A percentile compares a stretch with the other conserved stretches of the same genome.
phyloP scores from a whole-genome alignment of 2,329 filamentous ascomycete genomes.

The Colletotrichum sp. region DNA sequence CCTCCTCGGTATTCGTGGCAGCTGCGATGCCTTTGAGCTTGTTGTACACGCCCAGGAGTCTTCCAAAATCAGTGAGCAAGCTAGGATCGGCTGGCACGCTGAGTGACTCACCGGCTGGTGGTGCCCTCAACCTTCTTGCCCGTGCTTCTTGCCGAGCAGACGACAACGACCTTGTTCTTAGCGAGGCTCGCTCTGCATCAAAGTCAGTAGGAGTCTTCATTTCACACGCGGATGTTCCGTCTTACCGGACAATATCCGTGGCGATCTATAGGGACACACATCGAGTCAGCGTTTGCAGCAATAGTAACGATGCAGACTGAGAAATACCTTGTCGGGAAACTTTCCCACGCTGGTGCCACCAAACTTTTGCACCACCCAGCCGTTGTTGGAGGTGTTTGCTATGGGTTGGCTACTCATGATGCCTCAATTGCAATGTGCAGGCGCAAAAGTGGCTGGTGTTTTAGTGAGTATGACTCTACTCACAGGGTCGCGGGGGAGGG shows the following conservation, averaged over 20 bases:
- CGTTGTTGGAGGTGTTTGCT: conserved; percentile 43
- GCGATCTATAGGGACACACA: conserved; percentile 51
- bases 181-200: conserved; percentile 60
- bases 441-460: background rate
- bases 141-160: conserved; percentile 94
- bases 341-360: conserved; percentile 96
- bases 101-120: conserved; percentile 80
- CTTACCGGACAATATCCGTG: conserved; percentile 70
- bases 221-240: background rate
- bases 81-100: background rate
- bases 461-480: conserved; percentile 9
- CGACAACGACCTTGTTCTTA: conserved; percentile 81
- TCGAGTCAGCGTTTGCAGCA: conserved; percentile 31
- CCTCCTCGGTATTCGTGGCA: conserved; percentile 55
- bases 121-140: conserved; percentile 95
- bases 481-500: background rate
- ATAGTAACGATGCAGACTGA: conserved; percentile 13
- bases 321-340: conserved; percentile 73
- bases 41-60: conserved; percentile 64
- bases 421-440: background rate
- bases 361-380: conserved; percentile 94
- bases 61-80: conserved; percentile 27
- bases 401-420: conserved; percentile 18
- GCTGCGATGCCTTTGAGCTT: conserved; percentile 60
- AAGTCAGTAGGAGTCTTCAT: conserved; percentile 19